phyloP scores from a whole-genome alignment of 345 rosid species.

The Syzygium jambos region DNA sequence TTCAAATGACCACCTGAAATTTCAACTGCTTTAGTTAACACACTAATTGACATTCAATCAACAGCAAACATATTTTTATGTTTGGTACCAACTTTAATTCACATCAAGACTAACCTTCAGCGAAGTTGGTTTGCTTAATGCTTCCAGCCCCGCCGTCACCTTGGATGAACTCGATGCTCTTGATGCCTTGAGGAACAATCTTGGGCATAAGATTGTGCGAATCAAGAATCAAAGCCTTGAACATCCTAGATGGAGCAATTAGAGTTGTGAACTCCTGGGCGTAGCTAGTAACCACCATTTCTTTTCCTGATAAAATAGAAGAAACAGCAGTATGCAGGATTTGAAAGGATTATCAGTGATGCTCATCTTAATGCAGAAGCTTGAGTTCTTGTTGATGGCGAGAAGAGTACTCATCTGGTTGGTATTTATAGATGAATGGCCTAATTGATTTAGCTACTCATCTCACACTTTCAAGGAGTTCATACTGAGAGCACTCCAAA shows the following conservation, averaged over 20 bases:
- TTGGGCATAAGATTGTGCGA: constrained; percentile 5
- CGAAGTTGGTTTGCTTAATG: not conserved
- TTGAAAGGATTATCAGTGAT: not conserved
- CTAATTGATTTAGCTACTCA: not conserved
- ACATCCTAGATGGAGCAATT: constrained; percentile 6
- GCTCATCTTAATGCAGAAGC: not conserved
- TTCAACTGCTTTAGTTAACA: not conserved
- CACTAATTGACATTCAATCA: not conserved
- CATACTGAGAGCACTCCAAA: not conserved
- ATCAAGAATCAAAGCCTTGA: constrained; percentile 11
- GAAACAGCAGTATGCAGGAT: not conserved
- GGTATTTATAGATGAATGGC: not conserved
- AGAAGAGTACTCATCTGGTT: not conserved
- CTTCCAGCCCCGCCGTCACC: constrained; percentile 20
- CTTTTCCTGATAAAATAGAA: not conserved
- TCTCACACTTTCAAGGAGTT: not conserved
- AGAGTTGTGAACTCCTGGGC: not conserved
- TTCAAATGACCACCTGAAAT: not conserved
- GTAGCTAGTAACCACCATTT: not conserved
- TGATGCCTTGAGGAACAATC: constrained; percentile 9
- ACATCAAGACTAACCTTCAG: not conserved
- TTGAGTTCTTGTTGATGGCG: not conserved
- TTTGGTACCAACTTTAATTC: not conserved
- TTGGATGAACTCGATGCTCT: constrained; percentile 2
- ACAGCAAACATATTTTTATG: too few relatives aligned